phyloP scores from a whole-genome alignment of 768 basidiomycete species.

The Infundibulicybe gibba region DNA sequence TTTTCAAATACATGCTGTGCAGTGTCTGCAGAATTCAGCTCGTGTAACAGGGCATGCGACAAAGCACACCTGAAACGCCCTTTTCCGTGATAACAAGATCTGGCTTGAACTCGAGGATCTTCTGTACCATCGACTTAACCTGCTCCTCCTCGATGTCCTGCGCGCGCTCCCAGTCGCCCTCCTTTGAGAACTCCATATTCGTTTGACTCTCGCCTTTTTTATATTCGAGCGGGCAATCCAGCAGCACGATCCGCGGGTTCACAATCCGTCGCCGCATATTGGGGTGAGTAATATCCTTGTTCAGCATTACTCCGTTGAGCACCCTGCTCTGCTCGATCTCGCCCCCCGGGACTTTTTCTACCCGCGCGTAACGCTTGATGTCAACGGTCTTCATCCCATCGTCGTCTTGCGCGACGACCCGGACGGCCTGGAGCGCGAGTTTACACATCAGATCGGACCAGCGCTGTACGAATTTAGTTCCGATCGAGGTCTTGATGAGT shows the following conservation, averaged over 20 bases:
- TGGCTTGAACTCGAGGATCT: slow-evolving; percentile 90
- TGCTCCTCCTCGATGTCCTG: slow-evolving; percentile 98
- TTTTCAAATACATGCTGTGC: slow-evolving; percentile 90
- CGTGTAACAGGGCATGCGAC: too few relatives aligned
- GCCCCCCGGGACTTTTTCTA: slow-evolving; percentile 97
- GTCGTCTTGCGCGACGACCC: slow-evolving; percentile 79
- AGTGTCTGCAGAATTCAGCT: slow-evolving; percentile 52
- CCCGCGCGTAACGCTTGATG: slow-evolving; percentile 96
- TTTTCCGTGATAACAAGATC: slow-evolving; percentile 97
- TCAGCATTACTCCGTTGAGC: slow-evolving; percentile 89
- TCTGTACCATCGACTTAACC: slow-evolving; percentile 80
- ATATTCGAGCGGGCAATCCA: slow-evolving; percentile 97
- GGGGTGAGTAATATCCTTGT: slow-evolving; percentile 99
- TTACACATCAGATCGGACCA: slow-evolving; percentile 98
- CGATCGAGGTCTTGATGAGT: slow-evolving; percentile 97
- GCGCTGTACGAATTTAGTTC: slow-evolving; percentile 94
- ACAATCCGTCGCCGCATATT: slow-evolving; percentile 91
- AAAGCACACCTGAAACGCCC: slow-evolving; percentile 91
- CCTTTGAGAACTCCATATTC: slow-evolving; percentile 96
- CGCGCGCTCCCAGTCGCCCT: slow-evolving; percentile 88
- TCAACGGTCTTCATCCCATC: slow-evolving; percentile 85
- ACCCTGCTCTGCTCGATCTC: slow-evolving; percentile 94
- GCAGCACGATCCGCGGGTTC: slow-evolving; percentile 82
- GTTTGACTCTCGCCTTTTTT: slow-evolving; percentile 99
- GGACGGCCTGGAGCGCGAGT: slow-evolving; percentile 89